A percentile compares a stretch with the other conserved stretches of the same genome.
Evolutionary conservation across 2,329 filamentous ascomycete genomes (phyloP).

Genomic region (Neocatenulostroma microsporum): DNA sequence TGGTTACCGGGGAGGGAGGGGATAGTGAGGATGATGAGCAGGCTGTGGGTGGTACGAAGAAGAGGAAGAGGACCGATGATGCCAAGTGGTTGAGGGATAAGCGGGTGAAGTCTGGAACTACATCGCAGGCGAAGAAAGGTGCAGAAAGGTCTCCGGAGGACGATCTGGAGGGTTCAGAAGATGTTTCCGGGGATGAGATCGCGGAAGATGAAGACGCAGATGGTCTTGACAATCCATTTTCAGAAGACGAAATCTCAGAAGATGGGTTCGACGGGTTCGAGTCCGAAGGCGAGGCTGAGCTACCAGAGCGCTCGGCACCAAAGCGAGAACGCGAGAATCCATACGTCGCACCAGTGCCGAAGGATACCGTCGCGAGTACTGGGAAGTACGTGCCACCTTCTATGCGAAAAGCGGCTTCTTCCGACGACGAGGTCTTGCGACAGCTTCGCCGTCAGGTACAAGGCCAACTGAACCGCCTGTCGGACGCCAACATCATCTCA

Average conservation of each 20-base stretch:
- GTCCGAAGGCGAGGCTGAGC: conserved; percentile 31
- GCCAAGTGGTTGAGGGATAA: conserved; percentile 54
- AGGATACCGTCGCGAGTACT: conserved; percentile 31
- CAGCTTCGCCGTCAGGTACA: conserved; percentile 74
- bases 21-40: conserved; percentile 40
- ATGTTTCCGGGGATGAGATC: conserved; percentile 15
- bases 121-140: no score
- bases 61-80: conserved; percentile 52
- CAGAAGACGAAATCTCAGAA: conserved; percentile 24
- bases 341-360: conserved; percentile 63
- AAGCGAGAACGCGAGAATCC: conserved; percentile 68
- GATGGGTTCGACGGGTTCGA: conserved; percentile 24
- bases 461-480: conserved; percentile 84
- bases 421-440: conserved; percentile 58
- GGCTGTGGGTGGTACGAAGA: conserved; percentile 40
- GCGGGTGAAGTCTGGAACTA: conserved; percentile 48
- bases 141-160: no score
- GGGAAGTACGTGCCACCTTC: conserved; percentile 88
- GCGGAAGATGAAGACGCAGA: conserved; percentile 38
- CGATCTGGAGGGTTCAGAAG: no score
- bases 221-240: conserved; percentile 27
- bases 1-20: conserved; percentile 68
- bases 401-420: conserved; percentile 55
- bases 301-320: conserved; percentile 17
- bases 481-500: conserved; percentile 78